Evolutionary conservation across 768 basidiomycete genomes (phyloP).

Genomic region (Mycena vulgaris): DNA sequence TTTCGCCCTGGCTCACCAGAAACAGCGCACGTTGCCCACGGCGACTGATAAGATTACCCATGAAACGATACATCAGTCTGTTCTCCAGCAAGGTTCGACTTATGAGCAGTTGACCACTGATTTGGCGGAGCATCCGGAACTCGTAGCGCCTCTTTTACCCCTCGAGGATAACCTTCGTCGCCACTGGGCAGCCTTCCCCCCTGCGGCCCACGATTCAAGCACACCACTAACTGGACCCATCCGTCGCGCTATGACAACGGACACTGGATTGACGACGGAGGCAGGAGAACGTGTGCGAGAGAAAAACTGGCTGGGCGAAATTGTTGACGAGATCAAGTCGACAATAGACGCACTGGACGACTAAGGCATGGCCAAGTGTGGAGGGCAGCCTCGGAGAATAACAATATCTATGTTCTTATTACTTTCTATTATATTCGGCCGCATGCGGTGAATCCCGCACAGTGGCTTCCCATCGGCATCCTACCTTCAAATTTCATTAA

Average conservation of each 20-base stretch:
- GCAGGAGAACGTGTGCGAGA: constrained; percentile 39
- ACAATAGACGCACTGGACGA: background rate
- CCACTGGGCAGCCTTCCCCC: constrained; percentile 13
- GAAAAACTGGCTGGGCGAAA: constrained; percentile 29
- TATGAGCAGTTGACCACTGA: constrained; percentile 51
- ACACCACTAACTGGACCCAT: background rate
- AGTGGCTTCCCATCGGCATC: too few relatives aligned
- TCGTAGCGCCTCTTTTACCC: constrained; percentile 50
- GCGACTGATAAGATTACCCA: constrained; percentile 61
- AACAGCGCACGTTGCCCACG: constrained; percentile 66
- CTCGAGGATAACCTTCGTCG: constrained; percentile 29
- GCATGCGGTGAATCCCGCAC: too few relatives aligned
- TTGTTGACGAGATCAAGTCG: constrained; percentile 7
- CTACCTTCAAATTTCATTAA: too few relatives aligned
- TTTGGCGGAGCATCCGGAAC: constrained; percentile 58
- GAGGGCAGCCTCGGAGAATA: too few relatives aligned
- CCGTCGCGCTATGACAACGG: constrained; percentile 55
- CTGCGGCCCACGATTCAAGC: constrained; percentile 13
- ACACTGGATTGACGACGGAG: constrained; percentile 55
- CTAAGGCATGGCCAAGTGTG: too few relatives aligned
- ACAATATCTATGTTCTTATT: too few relatives aligned
- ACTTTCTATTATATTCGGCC: too few relatives aligned
- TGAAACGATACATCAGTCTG: constrained; percentile 76
- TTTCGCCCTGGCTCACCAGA: constrained; percentile 61
- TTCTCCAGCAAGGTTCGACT: constrained; percentile 60